Conservation (phyloP, 805 yeast species). For the Zygoascus tannicola region DNA sequence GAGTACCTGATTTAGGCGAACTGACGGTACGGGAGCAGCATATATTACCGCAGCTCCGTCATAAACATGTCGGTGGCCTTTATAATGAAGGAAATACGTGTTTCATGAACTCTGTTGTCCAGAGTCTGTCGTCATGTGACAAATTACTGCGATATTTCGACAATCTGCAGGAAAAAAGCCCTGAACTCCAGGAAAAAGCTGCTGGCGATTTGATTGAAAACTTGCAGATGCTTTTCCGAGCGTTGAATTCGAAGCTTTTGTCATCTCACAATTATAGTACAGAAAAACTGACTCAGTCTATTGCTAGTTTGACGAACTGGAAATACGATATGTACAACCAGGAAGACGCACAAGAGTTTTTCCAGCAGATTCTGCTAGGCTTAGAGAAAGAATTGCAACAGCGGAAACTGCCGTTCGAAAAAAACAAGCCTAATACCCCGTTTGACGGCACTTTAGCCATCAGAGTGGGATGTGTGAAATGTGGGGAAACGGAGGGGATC, state of each 20-base stretch:
- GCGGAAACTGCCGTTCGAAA: not conserved
- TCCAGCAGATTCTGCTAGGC: conserved; percentile 43
- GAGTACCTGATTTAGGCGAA: conserved; percentile 8
- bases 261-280: conserved; percentile 24
- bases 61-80: conserved; percentile 60
- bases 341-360: conserved; percentile 95
- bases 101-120: conserved; percentile 87
- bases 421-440: conserved; percentile 58
- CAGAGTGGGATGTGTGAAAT: conserved; percentile 78
- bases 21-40: conserved; percentile 8
- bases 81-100: conserved; percentile 90
- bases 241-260: conserved; percentile 21
- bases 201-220: not conserved
- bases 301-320: conserved; percentile 9
- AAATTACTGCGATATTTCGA: conserved; percentile 50
- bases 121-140: conserved; percentile 66
- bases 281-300: conserved; percentile 15
- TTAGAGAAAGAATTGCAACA: conserved; percentile 25
- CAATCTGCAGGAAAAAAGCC: conserved; percentile 9
- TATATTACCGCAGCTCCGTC: conserved; percentile 5
- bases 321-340: conserved; percentile 80
- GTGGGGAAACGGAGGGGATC: conserved; percentile 93
- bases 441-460: conserved; percentile 86
- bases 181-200: too few species aligned
- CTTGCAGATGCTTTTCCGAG: not conserved